A percentile compares a stretch with the other conserved stretches of the same genome.
Conservation (phyloP, 176 grass and related monocot species). For the Coix lacrymajobi region DNA sequence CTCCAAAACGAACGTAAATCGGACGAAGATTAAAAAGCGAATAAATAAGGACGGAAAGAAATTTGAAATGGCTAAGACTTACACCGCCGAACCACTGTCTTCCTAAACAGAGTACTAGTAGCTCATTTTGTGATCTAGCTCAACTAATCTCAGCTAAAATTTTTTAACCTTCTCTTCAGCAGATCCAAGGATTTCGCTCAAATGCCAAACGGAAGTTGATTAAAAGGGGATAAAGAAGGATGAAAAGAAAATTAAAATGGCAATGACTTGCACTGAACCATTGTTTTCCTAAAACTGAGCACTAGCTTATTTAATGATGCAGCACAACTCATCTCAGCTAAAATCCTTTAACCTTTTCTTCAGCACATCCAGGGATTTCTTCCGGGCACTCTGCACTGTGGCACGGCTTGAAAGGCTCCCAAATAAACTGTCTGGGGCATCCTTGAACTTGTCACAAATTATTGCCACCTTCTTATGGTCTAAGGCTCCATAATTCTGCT, state of each 20-base stretch:
- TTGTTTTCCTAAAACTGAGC: not conserved
- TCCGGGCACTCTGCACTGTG: conserved; percentile 60
- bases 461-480: conserved; percentile 75
- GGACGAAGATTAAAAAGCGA: not conserved
- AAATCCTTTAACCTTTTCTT: conserved; percentile 94
- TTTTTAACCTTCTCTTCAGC: conserved; percentile 76
- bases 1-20: not conserved
- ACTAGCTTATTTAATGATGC: not conserved
- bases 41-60: not conserved
- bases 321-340: conserved; percentile 46
- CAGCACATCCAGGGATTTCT: conserved; percentile 91
- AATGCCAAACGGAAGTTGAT: not conserved
- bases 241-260: not conserved
- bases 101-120: not conserved
- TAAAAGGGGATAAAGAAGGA: not conserved
- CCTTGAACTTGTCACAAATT: conserved; percentile 86
- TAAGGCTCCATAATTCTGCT: conserved; percentile 63
- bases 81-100: not conserved
- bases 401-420: conserved; percentile 74
- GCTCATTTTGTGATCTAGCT: not conserved
- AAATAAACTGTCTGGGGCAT: conserved; percentile 75
- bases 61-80: not conserved
- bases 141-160: conserved; percentile 64
- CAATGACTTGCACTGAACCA: not conserved
- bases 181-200: conserved; percentile 65